These are phyloP conservation scores for Meyerozyma athensensis DNA, from an alignment of 1,139 yeast genomes.

Conservation along the genomic window DNA sequence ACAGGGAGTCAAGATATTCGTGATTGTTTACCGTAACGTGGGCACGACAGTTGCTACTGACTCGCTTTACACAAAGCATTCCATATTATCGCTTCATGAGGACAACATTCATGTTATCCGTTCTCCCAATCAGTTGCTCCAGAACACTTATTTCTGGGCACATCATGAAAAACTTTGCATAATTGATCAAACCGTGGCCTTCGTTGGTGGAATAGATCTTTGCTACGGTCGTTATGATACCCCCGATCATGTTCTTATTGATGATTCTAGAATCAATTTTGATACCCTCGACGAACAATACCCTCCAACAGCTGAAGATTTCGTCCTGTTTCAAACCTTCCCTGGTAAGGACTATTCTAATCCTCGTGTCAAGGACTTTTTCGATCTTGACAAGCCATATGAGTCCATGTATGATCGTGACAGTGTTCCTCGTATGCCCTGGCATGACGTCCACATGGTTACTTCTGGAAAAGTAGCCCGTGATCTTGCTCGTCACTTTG, in stretches of 20 bases:
- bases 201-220: conserved; percentile 91
- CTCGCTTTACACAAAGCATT: conserved; percentile 90
- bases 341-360: conserved; percentile 98
- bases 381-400: conserved; percentile 75
- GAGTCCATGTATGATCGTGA: conserved; percentile 89
- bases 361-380: conserved; percentile 88
- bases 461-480: conserved; percentile 95
- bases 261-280: conserved; percentile 54
- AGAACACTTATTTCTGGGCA: conserved; percentile 96
- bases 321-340: conserved; percentile 61
- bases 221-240: conserved; percentile 97
- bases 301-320: conserved; percentile 28
- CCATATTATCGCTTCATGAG: conserved; percentile 73
- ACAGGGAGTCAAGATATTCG: conserved; percentile 90
- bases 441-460: conserved; percentile 99
- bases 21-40: conserved; percentile 92
- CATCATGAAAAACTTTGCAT: conserved; percentile 94
- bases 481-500: conserved; percentile 89
- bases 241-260: conserved; percentile 87
- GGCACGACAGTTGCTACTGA: conserved; percentile 93
- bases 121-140: conserved; percentile 92
- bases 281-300: conserved; percentile 26
- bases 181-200: conserved; percentile 83
- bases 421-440: conserved; percentile 89
- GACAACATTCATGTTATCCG: conserved; percentile 86